Conservation (phyloP, 345 rosid species). For the Dipteronia dyeriana region DNA sequence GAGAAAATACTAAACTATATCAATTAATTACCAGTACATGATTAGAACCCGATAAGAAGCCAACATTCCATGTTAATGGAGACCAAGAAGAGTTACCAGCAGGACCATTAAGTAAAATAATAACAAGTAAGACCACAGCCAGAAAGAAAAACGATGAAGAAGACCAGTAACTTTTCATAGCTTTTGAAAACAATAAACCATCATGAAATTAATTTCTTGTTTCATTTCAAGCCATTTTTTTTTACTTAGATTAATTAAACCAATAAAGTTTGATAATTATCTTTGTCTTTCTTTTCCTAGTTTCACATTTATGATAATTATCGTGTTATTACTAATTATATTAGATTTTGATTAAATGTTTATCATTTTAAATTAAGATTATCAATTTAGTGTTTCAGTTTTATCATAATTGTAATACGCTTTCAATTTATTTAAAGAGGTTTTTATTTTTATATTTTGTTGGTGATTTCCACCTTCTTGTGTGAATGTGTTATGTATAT, state of each 20-base stretch:
- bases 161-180: neutral
- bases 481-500: no score
- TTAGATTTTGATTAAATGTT: neutral
- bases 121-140: neutral
- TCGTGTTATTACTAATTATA: neutral
- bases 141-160: conserved; percentile 10
- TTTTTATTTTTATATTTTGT: no score
- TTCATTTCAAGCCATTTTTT: neutral
- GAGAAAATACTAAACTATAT: neutral
- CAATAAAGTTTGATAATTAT: neutral
- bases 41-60: neutral
- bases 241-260: neutral
- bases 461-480: no score
- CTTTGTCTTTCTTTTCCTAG: neutral
- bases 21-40: neutral
- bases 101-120: conserved; percentile 9
- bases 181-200: neutral
- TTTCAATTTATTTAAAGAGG: no score
- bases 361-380: neutral
- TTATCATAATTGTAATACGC: neutral
- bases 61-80: conserved; percentile 18
- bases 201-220: neutral
- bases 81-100: conserved; percentile 5
- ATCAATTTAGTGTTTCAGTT: neutral
- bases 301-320: no score